phyloP scores from a whole-genome alignment of 768 basidiomycete genomes.

The Pleurotus giganteus region DNA sequence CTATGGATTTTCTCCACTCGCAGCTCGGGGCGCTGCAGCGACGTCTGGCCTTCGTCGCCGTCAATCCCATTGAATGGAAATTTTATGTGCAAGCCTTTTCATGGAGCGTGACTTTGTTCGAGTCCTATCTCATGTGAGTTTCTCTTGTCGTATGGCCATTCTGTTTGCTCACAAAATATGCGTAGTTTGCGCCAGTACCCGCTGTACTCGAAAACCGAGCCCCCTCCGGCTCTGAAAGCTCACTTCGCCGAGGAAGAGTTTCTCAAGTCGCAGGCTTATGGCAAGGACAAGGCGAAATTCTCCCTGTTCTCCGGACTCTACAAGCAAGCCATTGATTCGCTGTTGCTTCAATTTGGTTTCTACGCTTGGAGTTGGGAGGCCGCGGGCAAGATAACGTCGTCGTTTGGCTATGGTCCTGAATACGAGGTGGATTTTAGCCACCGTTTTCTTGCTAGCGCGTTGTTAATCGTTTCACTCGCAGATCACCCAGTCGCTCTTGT shows the following conservation, averaged over 20 bases:
- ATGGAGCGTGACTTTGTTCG: slow-evolving; percentile 79
- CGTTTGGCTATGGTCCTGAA: slow-evolving; percentile 65
- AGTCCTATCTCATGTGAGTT: slow-evolving; percentile 82
- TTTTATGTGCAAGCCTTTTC: slow-evolving; percentile 75
- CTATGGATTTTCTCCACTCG: slow-evolving; percentile 62
- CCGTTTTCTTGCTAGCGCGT: not conserved
- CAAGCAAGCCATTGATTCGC: slow-evolving; percentile 69
- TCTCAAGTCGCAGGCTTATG: slow-evolving; percentile 89
- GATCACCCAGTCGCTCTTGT: slow-evolving; percentile 85
- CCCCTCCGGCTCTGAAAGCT: slow-evolving; percentile 64
- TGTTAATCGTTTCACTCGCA: slow-evolving; percentile 22
- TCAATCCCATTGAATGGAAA: slow-evolving; percentile 78
- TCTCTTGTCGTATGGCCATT: not conserved
- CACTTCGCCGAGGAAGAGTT: slow-evolving; percentile 75
- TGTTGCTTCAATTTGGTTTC: slow-evolving; percentile 70
- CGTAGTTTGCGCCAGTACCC: slow-evolving; percentile 79
- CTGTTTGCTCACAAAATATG: not conserved
- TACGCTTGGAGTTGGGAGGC: slow-evolving; percentile 81
- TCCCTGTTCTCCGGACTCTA: slow-evolving; percentile 71
- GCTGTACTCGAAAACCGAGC: slow-evolving; percentile 71
- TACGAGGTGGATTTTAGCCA: slow-evolving; percentile 58
- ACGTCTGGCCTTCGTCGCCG: slow-evolving; percentile 67
- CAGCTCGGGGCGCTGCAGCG: slow-evolving; percentile 57
- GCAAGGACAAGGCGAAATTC: slow-evolving; percentile 86
- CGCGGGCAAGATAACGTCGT: slow-evolving; percentile 47